These are phyloP conservation scores for Camillea tinctor DNA, from an alignment of 2,329 filamentous ascomycete species.

Conservation along the genomic window DNA sequence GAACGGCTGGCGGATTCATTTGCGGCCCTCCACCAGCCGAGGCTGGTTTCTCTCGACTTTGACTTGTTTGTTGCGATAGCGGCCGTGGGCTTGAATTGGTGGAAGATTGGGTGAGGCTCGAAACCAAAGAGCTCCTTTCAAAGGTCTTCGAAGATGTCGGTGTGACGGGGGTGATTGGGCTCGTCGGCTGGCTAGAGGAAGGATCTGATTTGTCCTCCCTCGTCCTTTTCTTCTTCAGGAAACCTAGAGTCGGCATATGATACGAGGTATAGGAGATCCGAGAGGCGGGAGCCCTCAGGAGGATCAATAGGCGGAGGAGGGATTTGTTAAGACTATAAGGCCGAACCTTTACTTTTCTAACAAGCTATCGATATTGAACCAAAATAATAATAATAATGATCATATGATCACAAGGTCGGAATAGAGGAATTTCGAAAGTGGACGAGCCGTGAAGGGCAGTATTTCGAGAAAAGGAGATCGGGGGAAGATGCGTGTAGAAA, in stretches of 20 bases:
- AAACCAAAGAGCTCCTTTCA: constrained; percentile 41
- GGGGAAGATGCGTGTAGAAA: constrained; percentile 6
- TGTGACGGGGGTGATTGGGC: constrained; percentile 59
- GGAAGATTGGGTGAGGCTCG: constrained; percentile 32
- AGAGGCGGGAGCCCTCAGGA: constrained; percentile 22
- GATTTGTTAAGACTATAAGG: constrained; percentile 9
- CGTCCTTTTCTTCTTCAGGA: constrained; percentile 98
- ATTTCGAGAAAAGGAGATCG: neutral
- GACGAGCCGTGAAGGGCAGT: neutral
- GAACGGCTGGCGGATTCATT: constrained; percentile 32
- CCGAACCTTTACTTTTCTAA: constrained; percentile 3
- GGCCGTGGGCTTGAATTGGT: constrained; percentile 19
- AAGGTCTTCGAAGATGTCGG: constrained; percentile 55
- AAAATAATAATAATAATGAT: no score
- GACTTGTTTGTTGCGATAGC: constrained; percentile 20
- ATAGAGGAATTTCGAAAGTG: neutral
- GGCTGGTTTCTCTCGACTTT: constrained; percentile 25
- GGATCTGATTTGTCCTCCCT: constrained; percentile 80
- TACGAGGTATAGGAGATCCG: constrained; percentile 31
- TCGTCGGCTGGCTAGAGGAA: constrained; percentile 63
- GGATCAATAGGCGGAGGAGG: constrained; percentile 10
- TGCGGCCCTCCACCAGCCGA: constrained; percentile 31
- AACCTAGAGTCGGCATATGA: constrained; percentile 88
- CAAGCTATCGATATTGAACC: constrained; percentile 9
- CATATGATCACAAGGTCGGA: neutral